Evolutionary conservation across 495 filamentous ascomycete genomes (phyloP).

Genomic region (Pyrenula massariospora): DNA sequence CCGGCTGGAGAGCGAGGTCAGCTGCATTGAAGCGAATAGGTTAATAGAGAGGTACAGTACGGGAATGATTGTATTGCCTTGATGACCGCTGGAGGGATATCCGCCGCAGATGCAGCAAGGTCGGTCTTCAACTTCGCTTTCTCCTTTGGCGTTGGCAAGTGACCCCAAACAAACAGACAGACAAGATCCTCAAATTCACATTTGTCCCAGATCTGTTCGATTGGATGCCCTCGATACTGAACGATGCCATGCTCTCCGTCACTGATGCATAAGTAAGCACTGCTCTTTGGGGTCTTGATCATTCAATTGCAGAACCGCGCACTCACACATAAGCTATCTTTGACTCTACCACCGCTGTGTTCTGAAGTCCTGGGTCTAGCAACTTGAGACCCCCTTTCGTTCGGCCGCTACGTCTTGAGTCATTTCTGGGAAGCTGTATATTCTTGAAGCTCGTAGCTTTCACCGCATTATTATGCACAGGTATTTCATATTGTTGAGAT

Average conservation of each 20-base stretch:
- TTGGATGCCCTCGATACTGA: slow-evolving; percentile 29
- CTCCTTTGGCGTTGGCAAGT: slow-evolving; percentile 24
- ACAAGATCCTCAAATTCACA: slow-evolving; percentile 27
- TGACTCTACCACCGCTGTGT: slow-evolving; percentile 27
- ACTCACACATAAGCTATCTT: slow-evolving; percentile 28
- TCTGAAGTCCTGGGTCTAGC: slow-evolving; percentile 28
- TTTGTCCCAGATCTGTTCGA: slow-evolving; percentile 27
- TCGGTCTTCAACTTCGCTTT: slow-evolving; percentile 19
- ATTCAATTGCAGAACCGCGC: neutral
- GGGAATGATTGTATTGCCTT: slow-evolving; percentile 1
- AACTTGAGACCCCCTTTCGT: too few species aligned
- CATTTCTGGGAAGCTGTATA: slow-evolving; percentile 21
- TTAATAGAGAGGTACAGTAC: too few species aligned
- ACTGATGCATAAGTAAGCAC: too few species aligned
- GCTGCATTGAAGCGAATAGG: neutral
- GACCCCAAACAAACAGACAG: slow-evolving; percentile 35
- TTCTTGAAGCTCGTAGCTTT: slow-evolving; percentile 23
- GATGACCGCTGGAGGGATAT: slow-evolving; percentile 18
- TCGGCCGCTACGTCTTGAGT: too few species aligned
- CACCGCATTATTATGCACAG: slow-evolving; percentile 27
- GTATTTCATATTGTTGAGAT: slow-evolving; percentile 25
- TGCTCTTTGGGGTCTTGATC: too few species aligned
- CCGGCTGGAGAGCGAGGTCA: slow-evolving; percentile 17
- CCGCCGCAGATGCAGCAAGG: slow-evolving; percentile 10
- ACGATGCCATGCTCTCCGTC: slow-evolving; percentile 26